Evolutionary conservation across 495 filamentous ascomycete genomes (phyloP), one percentile per base, ranked within the genome.

Genomic region (Hypoxylon subgilvum): DNA sequence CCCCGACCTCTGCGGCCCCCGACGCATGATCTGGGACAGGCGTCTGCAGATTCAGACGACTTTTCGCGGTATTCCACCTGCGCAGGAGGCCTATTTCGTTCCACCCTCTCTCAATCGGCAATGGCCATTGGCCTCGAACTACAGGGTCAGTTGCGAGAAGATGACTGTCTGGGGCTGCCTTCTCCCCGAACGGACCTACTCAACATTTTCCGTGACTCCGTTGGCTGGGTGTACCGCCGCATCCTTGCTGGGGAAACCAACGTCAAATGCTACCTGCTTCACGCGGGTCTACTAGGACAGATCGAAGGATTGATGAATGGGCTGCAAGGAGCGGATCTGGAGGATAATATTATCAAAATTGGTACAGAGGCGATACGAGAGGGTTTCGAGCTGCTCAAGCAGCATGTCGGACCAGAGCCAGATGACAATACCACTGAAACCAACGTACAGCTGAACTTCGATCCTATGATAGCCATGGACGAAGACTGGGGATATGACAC

Each of bases 231-330:
- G 0, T 64, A 79, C 63, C 52, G 52, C 7, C 70, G 67, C 25
- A 72, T 85, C 3, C 38, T 73, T 31, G 72, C 69, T 2, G 84
- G 83, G 2, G 79, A 85, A 65, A 83, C 78, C 0, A 86, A 84
- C 56, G 69, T 80, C n/a, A 86, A 85, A 52, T 80, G 77, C 0
- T 79, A 79, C 35, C 32, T 87, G 19, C 66, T 85, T 19, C 57
- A 68, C 0, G 50, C 54, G 2, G 48, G 81, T 4, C 42, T 85
- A 0, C 22, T 52, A 3, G 76, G 75, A 3, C 76, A 82, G 40
- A 63, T 84, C 0, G 66, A 81, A 3, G 78, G 65, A 7, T 43
- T 82, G 3, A 69, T 72, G 64, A 54, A 56, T 14, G 72, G 78
- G 8, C 2, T 77, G 1, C 31, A 39, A 1, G 71, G 69, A 14